Evolutionary conservation across 345 rosid genomes (phyloP), one percentile per base, ranked within the genome.

Genomic region (Murraya paniculata): DNA sequence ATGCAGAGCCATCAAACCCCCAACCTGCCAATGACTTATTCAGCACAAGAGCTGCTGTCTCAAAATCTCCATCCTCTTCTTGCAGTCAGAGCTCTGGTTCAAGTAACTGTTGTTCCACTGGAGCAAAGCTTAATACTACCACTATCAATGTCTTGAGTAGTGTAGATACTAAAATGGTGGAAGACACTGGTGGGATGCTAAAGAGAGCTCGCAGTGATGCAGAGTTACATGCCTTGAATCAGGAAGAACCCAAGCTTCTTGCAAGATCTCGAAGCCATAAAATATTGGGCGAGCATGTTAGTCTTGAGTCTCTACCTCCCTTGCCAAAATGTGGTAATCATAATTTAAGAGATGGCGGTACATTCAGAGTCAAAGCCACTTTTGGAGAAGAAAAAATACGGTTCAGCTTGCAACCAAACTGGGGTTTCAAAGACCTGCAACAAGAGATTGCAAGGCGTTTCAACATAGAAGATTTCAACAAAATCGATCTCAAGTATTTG

Each of bases 51-150:
- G 86, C 81, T 65, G 78, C 86, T 72, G 83, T 86, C 78, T 84
- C 92, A 24, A 88, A 85, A 81, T 93, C 98, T 31, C 90, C 88
- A 67, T 78, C 95, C 70, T 87, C 98, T 59, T 91, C 97, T 9
- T 84, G 91, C 75, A 90, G 94, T 79, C 97, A 86, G 53, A 93
- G 95, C 87, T 90, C 94, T 60, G 90, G 92, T 68, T 91, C 95
- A 77, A 91, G 91, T 78, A 88, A 87, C 2, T 84, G 89, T 78
- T 89, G 87, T 84, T 89, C 94, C 68, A 88, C 86, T n/a, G 93
- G 89, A 79, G 88, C 84, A 73, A 89, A 84, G 72, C 92, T 87
- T 78, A 85, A 77, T 55, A 72, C 70, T 55, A 68, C 78, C 53
- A 77, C 85, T 18, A 62, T 77, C 30, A 83, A 64, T 73, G 82